Base-by-base conservation (phyloP, 2,329 filamentous ascomycete genomes). In the Diaporthe helianthi region DNA sequence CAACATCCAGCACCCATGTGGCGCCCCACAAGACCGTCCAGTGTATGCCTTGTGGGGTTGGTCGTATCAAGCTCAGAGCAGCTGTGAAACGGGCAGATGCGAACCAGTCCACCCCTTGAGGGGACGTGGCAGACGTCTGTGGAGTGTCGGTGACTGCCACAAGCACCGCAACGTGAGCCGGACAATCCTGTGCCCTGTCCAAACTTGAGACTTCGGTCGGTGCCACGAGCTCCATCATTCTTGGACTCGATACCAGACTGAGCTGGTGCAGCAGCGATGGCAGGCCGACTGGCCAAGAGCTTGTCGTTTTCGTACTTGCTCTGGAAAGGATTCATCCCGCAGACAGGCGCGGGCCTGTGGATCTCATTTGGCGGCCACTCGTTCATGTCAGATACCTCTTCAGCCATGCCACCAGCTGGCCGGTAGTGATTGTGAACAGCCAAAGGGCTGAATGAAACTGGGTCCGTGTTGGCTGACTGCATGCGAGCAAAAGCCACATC, bases 141-240 rank as follows among this genome's bases (percentile, higher is more conserved):
- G 19, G 1, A 4, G 31, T 54, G 52, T 12, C 1, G 10, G 2
- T 2, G 5, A 31, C 52, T 54, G 10, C 31, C 2, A 6, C 52
- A 54, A 24, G 52, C 52, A 2, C 10, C 9, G 31, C 52, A 52
- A 0, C 1, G 4, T 2, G 15, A 3, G 9, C 6, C 24, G 2
- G 26, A 19, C 5, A 3, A 2, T 15, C 12, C 3, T 1, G 12
- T 10, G 12, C 47, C 22, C 6, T n/a, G 6, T 8, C 1, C 1
- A 1, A n/a, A 4, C 17, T 44, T 44, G 41, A 44, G 17, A 6
- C 4, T 15, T 12, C 12, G 36, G 12, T 41, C 4, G 36, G 6
- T 41, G 3, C 46, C n/a, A 22, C 24, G 46, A 47, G 3, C n/a
- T 1, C 24, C 13, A 9, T 9, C 8, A 22, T 47, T 9, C 5